These are phyloP conservation scores for Venturia asperata DNA, from an alignment of 2,329 filamentous ascomycete genomes.

Conservation along the genomic window DNA sequence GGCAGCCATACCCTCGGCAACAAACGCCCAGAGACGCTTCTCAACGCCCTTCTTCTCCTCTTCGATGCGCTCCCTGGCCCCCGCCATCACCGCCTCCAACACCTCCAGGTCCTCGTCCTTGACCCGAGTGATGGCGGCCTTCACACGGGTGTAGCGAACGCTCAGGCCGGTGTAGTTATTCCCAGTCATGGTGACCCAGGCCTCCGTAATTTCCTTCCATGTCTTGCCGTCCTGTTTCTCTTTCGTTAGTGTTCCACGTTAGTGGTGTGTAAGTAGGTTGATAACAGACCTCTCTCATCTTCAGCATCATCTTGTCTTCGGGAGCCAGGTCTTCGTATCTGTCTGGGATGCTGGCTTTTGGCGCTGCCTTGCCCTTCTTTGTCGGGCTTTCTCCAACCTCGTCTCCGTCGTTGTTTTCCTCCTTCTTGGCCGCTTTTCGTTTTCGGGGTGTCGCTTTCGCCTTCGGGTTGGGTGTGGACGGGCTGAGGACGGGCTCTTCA, in stretches of 20 bases:
- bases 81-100: not conserved
- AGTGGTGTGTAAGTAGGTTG: not conserved
- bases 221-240: not conserved
- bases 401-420: not conserved
- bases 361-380: not conserved
- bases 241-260: not conserved
- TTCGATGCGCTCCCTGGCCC: not conserved
- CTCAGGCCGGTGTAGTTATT: not conserved
- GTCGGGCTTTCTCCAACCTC: not conserved
- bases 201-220: not conserved
- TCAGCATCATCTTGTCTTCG: not conserved
- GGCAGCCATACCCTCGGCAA: not conserved
- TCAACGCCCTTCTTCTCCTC: not conserved
- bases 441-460: not conserved
- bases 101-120: not conserved
- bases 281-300: not conserved
- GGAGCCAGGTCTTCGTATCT: not conserved
- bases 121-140: not conserved
- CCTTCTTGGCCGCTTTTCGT: not conserved
- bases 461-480: not conserved
- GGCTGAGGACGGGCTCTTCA: not conserved
- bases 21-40: not conserved
- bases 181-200: not conserved
- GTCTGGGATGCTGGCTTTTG: not conserved
- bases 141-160: not conserved